A percentile compares a stretch with the other conserved stretches of the same genome.
These are phyloP conservation scores for Fusarium transvaalense DNA, from an alignment of 2,329 filamentous ascomycete genomes.

Conservation along the genomic window DNA sequence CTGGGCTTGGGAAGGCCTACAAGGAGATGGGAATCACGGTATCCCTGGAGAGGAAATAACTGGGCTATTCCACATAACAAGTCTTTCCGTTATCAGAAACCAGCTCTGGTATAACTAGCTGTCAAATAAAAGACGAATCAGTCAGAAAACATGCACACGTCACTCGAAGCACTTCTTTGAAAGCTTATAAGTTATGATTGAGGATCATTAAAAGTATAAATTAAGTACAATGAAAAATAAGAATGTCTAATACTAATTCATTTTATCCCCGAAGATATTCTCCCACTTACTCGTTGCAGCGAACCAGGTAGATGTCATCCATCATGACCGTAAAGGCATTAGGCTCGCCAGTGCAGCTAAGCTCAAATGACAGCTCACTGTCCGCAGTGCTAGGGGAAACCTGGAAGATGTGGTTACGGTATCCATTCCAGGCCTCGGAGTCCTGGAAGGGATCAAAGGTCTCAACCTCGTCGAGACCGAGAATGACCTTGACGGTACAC, in stretches of 20 bases:
- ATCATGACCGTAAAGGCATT: conserved; percentile 16
- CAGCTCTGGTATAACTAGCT: too few relatives aligned
- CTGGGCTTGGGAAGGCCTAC: background rate
- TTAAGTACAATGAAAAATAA: background rate
- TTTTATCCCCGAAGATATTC: background rate
- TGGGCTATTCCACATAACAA: background rate
- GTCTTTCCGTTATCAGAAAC: too few relatives aligned
- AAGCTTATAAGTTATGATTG: background rate
- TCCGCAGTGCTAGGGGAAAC: background rate
- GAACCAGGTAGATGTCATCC: conserved; percentile 22
- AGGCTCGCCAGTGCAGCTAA: conserved; percentile 8
- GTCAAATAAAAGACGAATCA: background rate
- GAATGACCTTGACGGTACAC: conserved; percentile 22
- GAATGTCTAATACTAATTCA: background rate
- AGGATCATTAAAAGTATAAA: conserved; percentile 1
- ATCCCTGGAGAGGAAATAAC: background rate
- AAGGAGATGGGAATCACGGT: background rate
- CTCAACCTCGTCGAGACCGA: conserved; percentile 12
- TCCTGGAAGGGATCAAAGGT: conserved; percentile 30
- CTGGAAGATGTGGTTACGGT: conserved; percentile 5
- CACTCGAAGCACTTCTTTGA: background rate
- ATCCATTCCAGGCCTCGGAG: background rate
- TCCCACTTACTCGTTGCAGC: background rate
- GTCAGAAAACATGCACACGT: background rate
- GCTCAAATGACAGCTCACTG: conserved; percentile 11